Percentiles rank a stretch among this genome's conserved stretches.
Conservation (phyloP, 2,329 filamentous ascomycete genomes). For the Claviceps citrina region DNA sequence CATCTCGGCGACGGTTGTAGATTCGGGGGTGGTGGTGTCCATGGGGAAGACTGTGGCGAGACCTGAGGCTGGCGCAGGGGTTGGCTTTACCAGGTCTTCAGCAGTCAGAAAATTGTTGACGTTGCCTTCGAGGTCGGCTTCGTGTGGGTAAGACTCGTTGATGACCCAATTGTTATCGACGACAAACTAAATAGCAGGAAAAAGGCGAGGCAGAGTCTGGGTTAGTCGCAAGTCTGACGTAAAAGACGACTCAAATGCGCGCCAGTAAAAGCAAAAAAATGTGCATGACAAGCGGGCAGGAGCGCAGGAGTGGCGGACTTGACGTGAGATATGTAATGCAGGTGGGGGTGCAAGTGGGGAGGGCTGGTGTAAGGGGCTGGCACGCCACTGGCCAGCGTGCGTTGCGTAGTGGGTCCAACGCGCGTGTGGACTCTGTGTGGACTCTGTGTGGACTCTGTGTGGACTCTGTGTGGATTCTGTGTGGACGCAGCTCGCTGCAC, state of each 20-base stretch:
- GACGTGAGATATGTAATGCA: constrained; percentile 15
- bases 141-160: constrained; percentile 65
- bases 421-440: too few relatives aligned
- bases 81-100: constrained; percentile 44
- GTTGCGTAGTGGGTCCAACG: constrained; percentile 4
- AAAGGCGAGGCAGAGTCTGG: constrained; percentile 4
- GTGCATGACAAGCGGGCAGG: constrained; percentile 9
- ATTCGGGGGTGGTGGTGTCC: constrained; percentile 53
- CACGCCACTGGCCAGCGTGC: constrained; percentile 2
- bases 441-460: too few relatives aligned
- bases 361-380: constrained; percentile 4
- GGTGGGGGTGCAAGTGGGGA: constrained; percentile 11
- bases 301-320: constrained; percentile 7
- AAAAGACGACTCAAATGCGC: constrained; percentile 4
- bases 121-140: constrained; percentile 70
- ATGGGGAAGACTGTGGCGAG: constrained; percentile 34
- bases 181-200: constrained; percentile 54
- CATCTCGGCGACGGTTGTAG: constrained; percentile 51
- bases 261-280: constrained; percentile 2
- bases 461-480: too few relatives aligned
- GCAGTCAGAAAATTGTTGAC: constrained; percentile 82
- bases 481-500: too few relatives aligned
- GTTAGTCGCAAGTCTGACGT: constrained; percentile 7
- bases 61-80: background rate
- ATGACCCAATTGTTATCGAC: constrained; percentile 84